A percentile compares a stretch with the other conserved stretches of the same genome.
Evolutionary conservation across 2,329 filamentous ascomycete genomes (phyloP).

Genomic region (Zasmidium citrigriseum): DNA sequence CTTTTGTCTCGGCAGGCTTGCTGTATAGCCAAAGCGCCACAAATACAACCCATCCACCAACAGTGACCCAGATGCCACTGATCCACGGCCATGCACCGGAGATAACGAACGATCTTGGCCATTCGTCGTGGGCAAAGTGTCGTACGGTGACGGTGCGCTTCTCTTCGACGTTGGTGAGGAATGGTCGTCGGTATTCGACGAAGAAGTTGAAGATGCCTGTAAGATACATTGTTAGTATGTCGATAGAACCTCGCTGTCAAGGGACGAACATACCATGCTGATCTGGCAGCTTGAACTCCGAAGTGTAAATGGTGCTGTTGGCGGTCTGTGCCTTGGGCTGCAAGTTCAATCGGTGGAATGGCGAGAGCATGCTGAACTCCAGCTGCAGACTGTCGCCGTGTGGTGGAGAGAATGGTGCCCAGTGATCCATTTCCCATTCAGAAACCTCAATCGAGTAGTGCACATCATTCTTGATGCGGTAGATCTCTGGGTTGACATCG

Average conservation of each 20-base stretch:
- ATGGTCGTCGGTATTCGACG: constrained; percentile 95
- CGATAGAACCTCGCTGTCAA: too few species aligned
- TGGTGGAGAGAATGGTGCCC: constrained; percentile 71
- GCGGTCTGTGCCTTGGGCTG: constrained; percentile 54
- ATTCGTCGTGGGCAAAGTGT: constrained; percentile 97
- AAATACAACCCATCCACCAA: constrained; percentile 82
- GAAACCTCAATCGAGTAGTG: constrained; percentile 86
- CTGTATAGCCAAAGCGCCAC: constrained; percentile 85
- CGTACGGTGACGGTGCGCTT: constrained; percentile 93
- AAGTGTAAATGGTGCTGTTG: constrained; percentile 72
- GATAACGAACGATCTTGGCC: constrained; percentile 86
- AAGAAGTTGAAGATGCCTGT: constrained; percentile 87
- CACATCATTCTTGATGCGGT: constrained; percentile 94
- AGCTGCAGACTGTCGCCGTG: constrained; percentile 77
- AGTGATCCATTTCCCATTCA: constrained; percentile 76
- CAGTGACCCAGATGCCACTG: constrained; percentile 78
- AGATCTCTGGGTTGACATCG: constrained; percentile 77
- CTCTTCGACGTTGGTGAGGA: constrained; percentile 85
- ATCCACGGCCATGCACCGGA: constrained; percentile 95
- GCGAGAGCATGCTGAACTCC: constrained; percentile 98
- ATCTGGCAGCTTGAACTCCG: constrained; percentile 81
- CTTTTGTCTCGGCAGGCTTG: constrained; percentile 53
- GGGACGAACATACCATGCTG: constrained; percentile 82
- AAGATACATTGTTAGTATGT: neutral
- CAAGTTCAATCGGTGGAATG: constrained; percentile 87